A percentile compares a stretch with the other conserved stretches of the same genome.
Conservation (phyloP, 225 moss, liverwort and hornwort genomes). For the Bryum argenteum region DNA sequence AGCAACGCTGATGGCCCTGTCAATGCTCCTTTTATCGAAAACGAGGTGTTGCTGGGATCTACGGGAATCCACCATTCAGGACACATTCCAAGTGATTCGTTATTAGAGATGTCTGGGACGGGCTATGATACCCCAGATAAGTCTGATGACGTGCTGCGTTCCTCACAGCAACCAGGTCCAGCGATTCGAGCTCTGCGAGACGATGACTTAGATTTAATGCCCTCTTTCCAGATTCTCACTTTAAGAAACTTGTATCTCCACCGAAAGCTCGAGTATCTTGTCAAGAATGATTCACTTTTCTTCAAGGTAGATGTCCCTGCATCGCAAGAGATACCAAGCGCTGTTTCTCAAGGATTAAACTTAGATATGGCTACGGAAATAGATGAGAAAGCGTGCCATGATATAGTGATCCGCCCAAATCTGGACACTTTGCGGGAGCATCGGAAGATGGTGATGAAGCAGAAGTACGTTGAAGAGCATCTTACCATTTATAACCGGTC, state of each 20-base stretch:
- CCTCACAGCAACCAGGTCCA: constrained; percentile 37
- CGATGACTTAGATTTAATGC: constrained; percentile 71
- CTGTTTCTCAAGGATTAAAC: constrained; percentile 41
- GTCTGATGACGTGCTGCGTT: constrained; percentile 46
- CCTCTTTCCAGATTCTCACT: constrained; percentile 60
- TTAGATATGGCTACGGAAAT: constrained; percentile 35
- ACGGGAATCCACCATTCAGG: constrained; percentile 58
- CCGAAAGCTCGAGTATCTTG: constrained; percentile 73
- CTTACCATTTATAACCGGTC: constrained; percentile 85
- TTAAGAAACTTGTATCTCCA: constrained; percentile 75
- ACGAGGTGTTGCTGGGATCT: constrained; percentile 66
- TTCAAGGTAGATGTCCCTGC: constrained; percentile 71
- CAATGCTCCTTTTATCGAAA: constrained; percentile 83
- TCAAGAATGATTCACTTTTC: constrained; percentile 89
- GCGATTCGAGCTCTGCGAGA: constrained; percentile 40
- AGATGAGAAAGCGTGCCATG: constrained; percentile 53
- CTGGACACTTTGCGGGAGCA: constrained; percentile 60
- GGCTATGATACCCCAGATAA: constrained; percentile 30
- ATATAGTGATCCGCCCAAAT: constrained; percentile 80
- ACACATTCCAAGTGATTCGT: constrained; percentile 37
- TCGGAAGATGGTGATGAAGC: constrained; percentile 75
- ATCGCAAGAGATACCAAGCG: constrained; percentile 60
- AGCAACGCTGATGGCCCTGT: constrained; percentile 55
- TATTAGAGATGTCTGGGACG: constrained; percentile 25
- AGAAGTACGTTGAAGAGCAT: constrained; percentile 94